Evolutionary conservation across 208 protist species (phyloP), one percentile per base, ranked within the genome.

Genomic region (Acanthamoeba royreba): DNA sequence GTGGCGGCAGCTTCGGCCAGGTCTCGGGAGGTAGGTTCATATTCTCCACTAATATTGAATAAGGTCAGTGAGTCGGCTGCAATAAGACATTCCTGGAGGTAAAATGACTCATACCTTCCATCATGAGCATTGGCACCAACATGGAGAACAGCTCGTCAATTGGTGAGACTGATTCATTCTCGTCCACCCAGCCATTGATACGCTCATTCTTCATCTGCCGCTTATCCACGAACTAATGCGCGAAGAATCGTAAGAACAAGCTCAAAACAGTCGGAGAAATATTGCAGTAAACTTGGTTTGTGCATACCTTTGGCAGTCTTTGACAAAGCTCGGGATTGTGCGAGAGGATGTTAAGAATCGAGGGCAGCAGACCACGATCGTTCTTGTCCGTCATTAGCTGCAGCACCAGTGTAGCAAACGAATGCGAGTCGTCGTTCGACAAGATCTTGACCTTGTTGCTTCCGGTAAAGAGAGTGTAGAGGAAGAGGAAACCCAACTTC

Each of bases 401-500:
- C 19, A 74, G 22, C 33, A 95, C 87, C 33, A 95, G 89, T 9
- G 46, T 74, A 4, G 87, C 92, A 11, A 95, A 17, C 11, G 61
- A 42, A 38, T 77, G 92, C 0, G 91, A 55, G 45, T 90, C 72
- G 55, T 96, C 95, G 45, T 81, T 79, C 53, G 74, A 74, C 42
- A 52, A n/a, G 22, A 96, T 92, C 66, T 94, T 95, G n/a, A 92
- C 74, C 74, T 93, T 94, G 7, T 52, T 38, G 25, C 35, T 40
- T 13, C 88, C 92, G 15, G 92, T 94, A 77, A 96, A 92, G 47
- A 98, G 88, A 66, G 85, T 53, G 95, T 98, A 98, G 40, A 98
- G 94, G 86, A 98, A 98, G 93, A 97, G 96, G 95, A 98, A 98
- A 46, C 98, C 98, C 77, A 97, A 93, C 79, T 97, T 95, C 8